Conservation (phyloP, 129 eudicot genomes). For the Ambrosia trifida region DNA sequence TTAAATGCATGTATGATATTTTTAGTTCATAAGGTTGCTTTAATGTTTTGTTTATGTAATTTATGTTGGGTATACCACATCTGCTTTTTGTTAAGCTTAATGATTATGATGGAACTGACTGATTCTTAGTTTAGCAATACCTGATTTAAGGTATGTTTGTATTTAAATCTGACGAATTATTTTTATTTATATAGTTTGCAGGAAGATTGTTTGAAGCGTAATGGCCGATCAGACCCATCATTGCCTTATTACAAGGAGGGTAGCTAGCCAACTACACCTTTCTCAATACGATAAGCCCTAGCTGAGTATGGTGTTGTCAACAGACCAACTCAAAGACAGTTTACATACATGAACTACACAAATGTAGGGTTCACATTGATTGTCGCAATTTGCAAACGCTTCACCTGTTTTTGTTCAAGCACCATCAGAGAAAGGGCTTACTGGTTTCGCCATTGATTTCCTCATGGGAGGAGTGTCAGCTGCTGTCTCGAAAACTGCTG, state of each 20-base stretch:
- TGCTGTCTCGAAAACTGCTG: slow-evolving; percentile 54
- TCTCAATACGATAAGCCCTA: slow-evolving; percentile 40
- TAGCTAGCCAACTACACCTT: slow-evolving; percentile 36
- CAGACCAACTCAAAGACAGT: slow-evolving; percentile 35
- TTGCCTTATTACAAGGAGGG: slow-evolving; percentile 17
- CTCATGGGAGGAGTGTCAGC: slow-evolving; percentile 61
- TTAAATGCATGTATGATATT: too few species aligned
- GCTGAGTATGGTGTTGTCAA: slow-evolving; percentile 34
- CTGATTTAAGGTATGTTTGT: too few species aligned
- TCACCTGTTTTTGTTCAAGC: slow-evolving; percentile 50
- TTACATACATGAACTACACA: slow-evolving; percentile 40
- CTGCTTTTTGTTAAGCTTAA: too few species aligned
- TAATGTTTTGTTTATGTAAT: too few species aligned
- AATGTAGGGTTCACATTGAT: slow-evolving; percentile 41
- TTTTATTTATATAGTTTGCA: background rate
- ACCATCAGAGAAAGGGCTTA: slow-evolving; percentile 50
- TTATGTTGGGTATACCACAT: too few species aligned
- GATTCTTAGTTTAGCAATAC: too few species aligned
- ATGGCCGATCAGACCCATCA: slow-evolving; percentile 36
- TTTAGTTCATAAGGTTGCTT: too few species aligned
- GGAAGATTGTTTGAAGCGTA: slow-evolving; percentile 1
- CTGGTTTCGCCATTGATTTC: slow-evolving; percentile 56
- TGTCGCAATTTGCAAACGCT: slow-evolving; percentile 41
- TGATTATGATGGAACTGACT: too few species aligned
- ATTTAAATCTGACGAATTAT: too few species aligned